These are phyloP conservation scores for Schoenoplectus tabernaemontani DNA, from an alignment of 202 grass and related monocot genomes.

Conservation along the genomic window DNA sequence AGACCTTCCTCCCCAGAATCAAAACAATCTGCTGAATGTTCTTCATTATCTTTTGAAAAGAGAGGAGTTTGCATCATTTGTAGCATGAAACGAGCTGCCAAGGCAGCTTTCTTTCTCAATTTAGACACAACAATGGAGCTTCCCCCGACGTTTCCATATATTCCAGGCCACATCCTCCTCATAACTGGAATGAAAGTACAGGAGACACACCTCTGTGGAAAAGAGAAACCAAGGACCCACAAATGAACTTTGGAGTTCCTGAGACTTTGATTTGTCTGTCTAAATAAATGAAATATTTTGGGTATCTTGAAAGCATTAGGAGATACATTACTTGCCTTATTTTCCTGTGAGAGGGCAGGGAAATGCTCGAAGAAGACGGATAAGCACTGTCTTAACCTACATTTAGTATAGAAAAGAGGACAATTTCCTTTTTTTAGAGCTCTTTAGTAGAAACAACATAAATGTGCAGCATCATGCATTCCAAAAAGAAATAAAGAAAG, in stretches of 20 bases:
- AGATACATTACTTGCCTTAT: conserved; percentile 61
- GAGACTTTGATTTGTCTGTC: background rate
- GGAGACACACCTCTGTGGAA: conserved; percentile 51
- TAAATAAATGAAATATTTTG: background rate
- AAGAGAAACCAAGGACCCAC: conserved; percentile 17
- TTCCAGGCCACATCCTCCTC: conserved; percentile 69
- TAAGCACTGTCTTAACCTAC: conserved; percentile 88
- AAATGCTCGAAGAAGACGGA: conserved; percentile 90
- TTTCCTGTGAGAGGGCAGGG: conserved; percentile 51
- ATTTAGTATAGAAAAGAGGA: conserved; percentile 2
- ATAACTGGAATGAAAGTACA: conserved; percentile 68
- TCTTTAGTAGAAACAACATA: conserved; percentile 3
- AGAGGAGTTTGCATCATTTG: conserved; percentile 83
- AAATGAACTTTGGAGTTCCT: conserved; percentile 8
- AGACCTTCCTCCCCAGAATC: conserved; percentile 62
- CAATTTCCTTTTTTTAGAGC: background rate
- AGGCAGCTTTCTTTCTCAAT: conserved; percentile 48
- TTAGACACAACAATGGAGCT: conserved; percentile 44
- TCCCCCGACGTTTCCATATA: conserved; percentile 69
- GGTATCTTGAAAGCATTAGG: background rate
- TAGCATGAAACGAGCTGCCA: conserved; percentile 79
- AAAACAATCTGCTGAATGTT: conserved; percentile 37
- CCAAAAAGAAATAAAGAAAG: background rate
- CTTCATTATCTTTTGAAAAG: conserved; percentile 37
- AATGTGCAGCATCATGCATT: background rate